Percentiles rank a stretch among this genome's conserved stretches.
phyloP scores from a whole-genome alignment of 2,329 filamentous ascomycete species.

The Fusarium nematophilum region DNA sequence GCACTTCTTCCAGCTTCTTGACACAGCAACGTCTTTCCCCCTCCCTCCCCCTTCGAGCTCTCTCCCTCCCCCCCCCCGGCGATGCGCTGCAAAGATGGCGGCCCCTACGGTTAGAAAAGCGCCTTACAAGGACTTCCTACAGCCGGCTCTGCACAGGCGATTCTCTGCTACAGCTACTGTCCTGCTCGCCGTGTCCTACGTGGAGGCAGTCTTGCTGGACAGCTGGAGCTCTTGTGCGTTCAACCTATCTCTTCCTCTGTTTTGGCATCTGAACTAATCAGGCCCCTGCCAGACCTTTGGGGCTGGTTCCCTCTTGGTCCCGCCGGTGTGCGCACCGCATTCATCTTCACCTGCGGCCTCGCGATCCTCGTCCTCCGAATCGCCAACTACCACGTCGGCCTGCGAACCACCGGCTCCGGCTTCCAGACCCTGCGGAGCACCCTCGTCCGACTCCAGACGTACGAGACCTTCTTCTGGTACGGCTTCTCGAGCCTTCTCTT shows the following conservation, averaged over 20 bases:
- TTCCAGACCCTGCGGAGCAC: conserved; percentile 72
- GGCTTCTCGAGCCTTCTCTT: conserved; percentile 81
- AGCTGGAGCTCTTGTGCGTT: conserved; percentile 75
- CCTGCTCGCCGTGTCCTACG: conserved; percentile 77
- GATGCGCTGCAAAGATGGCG: conserved; percentile 64
- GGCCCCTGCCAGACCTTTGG: conserved; percentile 74
- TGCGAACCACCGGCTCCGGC: conserved; percentile 76
- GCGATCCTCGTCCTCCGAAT: conserved; percentile 87
- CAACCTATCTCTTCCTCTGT: neutral
- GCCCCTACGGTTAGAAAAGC: conserved; percentile 65
- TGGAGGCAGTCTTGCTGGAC: conserved; percentile 76
- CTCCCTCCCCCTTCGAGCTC: conserved; percentile 13
- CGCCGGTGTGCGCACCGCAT: conserved; percentile 77
- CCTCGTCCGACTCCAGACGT: conserved; percentile 68
- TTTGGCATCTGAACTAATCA: conserved; percentile 2
- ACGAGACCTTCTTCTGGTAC: conserved; percentile 82
- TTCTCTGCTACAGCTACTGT: conserved; percentile 83
- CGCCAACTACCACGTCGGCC: conserved; percentile 80
- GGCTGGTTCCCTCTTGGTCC: conserved; percentile 85
- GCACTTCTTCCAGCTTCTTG: conserved; percentile 20
- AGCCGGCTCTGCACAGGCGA: conserved; percentile 85
- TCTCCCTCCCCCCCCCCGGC: conserved; percentile 46
- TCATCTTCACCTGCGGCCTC: conserved; percentile 82
- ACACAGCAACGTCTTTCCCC: conserved; percentile 34
- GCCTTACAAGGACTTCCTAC: conserved; percentile 89